These are phyloP conservation scores for Mycena leptocephala DNA, from an alignment of 768 basidiomycete genomes.

Conservation along the genomic window DNA sequence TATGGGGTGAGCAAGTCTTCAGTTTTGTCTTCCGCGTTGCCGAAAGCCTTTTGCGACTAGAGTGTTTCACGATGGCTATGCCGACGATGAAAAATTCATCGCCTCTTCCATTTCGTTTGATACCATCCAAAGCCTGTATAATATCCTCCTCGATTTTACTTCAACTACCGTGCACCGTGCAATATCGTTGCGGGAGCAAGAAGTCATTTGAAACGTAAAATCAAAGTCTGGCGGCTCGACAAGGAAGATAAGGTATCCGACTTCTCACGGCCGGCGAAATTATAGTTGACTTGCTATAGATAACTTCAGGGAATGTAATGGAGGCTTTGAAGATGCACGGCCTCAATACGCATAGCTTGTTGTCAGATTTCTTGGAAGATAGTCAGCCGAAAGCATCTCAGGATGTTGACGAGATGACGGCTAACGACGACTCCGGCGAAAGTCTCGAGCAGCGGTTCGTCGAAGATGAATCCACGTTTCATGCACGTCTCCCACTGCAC, in stretches of 20 bases:
- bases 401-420: neutral
- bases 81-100: slow-evolving; percentile 41
- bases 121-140: slow-evolving; percentile 63
- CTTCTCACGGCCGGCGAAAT: neutral
- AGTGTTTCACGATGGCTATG: slow-evolving; percentile 41
- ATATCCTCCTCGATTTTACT: slow-evolving; percentile 66
- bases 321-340: slow-evolving; percentile 31
- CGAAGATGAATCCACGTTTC: slow-evolving; percentile 25
- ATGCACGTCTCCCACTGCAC: slow-evolving; percentile 38
- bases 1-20: slow-evolving; percentile 52
- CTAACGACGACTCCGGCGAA: slow-evolving; percentile 21
- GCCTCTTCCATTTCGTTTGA: slow-evolving; percentile 63
- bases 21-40: neutral
- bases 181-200: slow-evolving; percentile 73
- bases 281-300: slow-evolving; percentile 2
- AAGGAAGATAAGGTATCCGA: slow-evolving; percentile 58
- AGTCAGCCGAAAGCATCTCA: neutral
- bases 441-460: slow-evolving; percentile 13
- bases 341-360: neutral
- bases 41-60: slow-evolving; percentile 36
- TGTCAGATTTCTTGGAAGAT: neutral
- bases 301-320: slow-evolving; percentile 33
- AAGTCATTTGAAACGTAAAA: slow-evolving; percentile 70
- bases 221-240: slow-evolving; percentile 72
- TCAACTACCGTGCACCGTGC: slow-evolving; percentile 66